phyloP scores from a whole-genome alignment of 2,329 filamentous ascomycete genomes.

The Penicillium brevicompactum region DNA sequence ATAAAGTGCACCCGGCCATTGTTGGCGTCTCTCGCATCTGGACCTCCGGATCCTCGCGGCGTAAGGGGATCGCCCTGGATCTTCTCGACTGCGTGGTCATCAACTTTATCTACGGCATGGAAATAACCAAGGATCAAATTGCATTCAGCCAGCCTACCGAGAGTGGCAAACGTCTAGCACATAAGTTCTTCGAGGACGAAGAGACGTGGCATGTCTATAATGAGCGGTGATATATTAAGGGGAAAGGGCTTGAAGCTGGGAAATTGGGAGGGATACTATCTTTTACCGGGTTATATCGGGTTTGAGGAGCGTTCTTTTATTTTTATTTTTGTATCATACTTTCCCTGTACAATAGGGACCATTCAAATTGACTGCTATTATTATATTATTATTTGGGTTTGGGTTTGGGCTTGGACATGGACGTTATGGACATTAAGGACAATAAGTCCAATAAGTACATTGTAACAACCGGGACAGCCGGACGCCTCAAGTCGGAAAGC shows the following conservation, averaged over 20 bases:
- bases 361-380: constrained; percentile 3
- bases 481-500: constrained; percentile 24
- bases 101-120: constrained; percentile 59
- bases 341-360: constrained; percentile 8
- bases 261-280: constrained; percentile 6
- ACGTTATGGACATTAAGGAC: too few species aligned
- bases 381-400: too few species aligned
- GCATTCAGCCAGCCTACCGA: constrained; percentile 70
- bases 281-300: neutral
- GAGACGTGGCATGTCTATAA: constrained; percentile 64
- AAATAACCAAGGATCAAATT: constrained; percentile 56
- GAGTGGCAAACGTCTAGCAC: constrained; percentile 59
- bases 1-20: constrained; percentile 50
- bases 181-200: constrained; percentile 58
- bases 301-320: neutral
- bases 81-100: constrained; percentile 59
- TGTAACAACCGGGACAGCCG: constrained; percentile 17
- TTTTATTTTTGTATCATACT: constrained; percentile 8
- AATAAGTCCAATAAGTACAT: neutral
- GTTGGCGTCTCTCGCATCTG: constrained; percentile 68
- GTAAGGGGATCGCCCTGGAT: constrained; percentile 59
- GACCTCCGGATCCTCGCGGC: constrained; percentile 60
- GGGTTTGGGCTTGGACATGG: too few species aligned
- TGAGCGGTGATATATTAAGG: constrained; percentile 36
- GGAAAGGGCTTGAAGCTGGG: neutral